Conservation (phyloP, 768 basidiomycete species). For the Solioccasus polychromus region DNA sequence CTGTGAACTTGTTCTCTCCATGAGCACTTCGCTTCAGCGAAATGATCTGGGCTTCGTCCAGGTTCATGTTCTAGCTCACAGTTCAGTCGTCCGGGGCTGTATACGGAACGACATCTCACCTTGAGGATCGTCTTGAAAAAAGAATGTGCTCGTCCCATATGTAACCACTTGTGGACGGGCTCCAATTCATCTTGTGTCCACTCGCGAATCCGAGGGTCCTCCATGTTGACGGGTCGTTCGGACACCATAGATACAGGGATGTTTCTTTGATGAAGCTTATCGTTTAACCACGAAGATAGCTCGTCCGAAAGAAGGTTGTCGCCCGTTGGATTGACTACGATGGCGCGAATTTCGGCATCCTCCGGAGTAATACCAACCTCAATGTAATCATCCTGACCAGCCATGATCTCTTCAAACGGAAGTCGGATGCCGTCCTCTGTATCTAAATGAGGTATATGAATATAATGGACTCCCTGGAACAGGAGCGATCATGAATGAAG, state of each 20-base stretch:
- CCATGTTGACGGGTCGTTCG: constrained; percentile 25
- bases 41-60: constrained; percentile 12
- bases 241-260: constrained; percentile 19
- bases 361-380: constrained; percentile 10
- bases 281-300: constrained; percentile 28
- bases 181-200: constrained; percentile 37
- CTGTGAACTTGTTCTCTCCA: constrained; percentile 14
- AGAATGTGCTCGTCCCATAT: constrained; percentile 27
- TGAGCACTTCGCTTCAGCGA: constrained; percentile 7
- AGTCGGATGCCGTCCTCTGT: constrained; percentile 13
- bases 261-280: constrained; percentile 24
- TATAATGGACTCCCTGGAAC: constrained; percentile 24
- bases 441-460: constrained; percentile 26
- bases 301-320: constrained; percentile 35
- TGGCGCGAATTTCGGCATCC: constrained; percentile 15
- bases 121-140: constrained; percentile 27
- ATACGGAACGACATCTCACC: constrained; percentile 9
- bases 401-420: constrained; percentile 23
- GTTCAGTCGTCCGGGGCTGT: constrained; percentile 1
- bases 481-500: neutral
- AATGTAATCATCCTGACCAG: constrained; percentile 23
- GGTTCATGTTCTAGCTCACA: constrained; percentile 16
- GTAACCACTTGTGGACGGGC: constrained; percentile 37
- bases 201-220: constrained; percentile 39
- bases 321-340: constrained; percentile 17